phyloP scores from a whole-genome alignment of 345 rosid species.

The Bretschneidera sinensis region DNA sequence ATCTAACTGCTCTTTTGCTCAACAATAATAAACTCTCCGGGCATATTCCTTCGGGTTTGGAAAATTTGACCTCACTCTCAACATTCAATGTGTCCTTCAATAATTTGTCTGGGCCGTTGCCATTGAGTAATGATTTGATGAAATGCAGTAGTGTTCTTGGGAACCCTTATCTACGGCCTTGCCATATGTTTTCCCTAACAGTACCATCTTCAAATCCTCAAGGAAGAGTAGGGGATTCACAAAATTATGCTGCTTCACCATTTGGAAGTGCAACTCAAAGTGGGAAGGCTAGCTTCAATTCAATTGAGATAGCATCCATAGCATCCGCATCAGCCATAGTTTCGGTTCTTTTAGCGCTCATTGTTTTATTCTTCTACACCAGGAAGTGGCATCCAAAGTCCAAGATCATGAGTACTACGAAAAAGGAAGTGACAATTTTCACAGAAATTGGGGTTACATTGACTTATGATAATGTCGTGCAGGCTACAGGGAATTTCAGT shows the following conservation, averaged over 20 bases:
- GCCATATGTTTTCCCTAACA: slow-evolving; percentile 37
- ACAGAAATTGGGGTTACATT: slow-evolving; percentile 35
- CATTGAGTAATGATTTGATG: slow-evolving; percentile 34
- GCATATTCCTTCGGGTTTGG: slow-evolving; percentile 38
- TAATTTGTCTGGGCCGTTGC: slow-evolving; percentile 42
- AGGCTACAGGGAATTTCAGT: slow-evolving; percentile 51
- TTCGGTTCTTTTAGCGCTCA: slow-evolving; percentile 44
- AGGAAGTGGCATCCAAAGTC: slow-evolving; percentile 36
- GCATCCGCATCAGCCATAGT: slow-evolving; percentile 56
- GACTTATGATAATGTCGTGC: slow-evolving; percentile 44
- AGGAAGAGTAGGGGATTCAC: slow-evolving; percentile 28
- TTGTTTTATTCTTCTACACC: slow-evolving; percentile 40
- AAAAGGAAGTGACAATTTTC: slow-evolving; percentile 49
- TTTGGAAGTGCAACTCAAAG: no score
- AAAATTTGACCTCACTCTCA: slow-evolving; percentile 26
- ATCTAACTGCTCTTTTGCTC: slow-evolving; percentile 41
- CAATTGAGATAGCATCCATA: slow-evolving; percentile 59
- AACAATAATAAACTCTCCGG: no score
- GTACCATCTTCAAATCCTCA: slow-evolving; percentile 32
- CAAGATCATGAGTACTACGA: slow-evolving; percentile 23
- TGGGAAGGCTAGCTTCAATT: slow-evolving; percentile 20
- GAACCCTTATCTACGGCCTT: slow-evolving; percentile 43
- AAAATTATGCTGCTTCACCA: slow-evolving; percentile 23
- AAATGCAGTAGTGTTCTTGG: slow-evolving; percentile 36
- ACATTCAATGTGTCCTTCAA: slow-evolving; percentile 42